Percentiles rank a stretch among this genome's conserved stretches.
These are phyloP conservation scores for Colletotrichum sp. DNA, from an alignment of 2,329 filamentous ascomycete species.

Conservation along the genomic window DNA sequence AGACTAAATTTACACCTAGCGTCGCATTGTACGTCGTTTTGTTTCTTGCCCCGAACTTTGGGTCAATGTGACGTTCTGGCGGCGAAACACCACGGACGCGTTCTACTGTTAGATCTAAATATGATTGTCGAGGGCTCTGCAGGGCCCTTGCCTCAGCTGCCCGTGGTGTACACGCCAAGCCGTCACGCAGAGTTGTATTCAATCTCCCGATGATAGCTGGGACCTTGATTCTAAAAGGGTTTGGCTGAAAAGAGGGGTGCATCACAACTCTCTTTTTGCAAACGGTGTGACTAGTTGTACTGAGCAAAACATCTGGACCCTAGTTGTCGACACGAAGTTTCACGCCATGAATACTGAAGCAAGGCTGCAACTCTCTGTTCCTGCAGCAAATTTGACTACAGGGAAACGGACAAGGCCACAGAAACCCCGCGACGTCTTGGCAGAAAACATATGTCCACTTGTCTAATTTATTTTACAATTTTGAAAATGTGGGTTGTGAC, in stretches of 20 bases:
- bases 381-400: not conserved
- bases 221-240: not conserved
- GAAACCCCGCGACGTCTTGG: not conserved
- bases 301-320: not conserved
- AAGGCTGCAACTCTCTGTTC: not conserved
- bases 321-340: not conserved
- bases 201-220: not conserved
- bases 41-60: not conserved
- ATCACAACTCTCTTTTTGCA: not conserved
- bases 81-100: not conserved
- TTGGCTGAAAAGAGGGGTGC: not conserved
- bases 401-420: not conserved
- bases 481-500: not conserved
- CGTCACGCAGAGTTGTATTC: not conserved
- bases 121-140: not conserved
- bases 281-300: not conserved
- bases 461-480: not conserved
- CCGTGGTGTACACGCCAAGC: not conserved
- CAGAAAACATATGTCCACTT: not conserved
- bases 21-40: not conserved
- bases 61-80: not conserved
- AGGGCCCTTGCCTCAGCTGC: not conserved
- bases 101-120: not conserved
- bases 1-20: not conserved
- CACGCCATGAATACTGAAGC: not conserved